Evolutionary conservation across 495 filamentous ascomycete genomes (phyloP).

Genomic region (Lentithecium fluviatile): DNA sequence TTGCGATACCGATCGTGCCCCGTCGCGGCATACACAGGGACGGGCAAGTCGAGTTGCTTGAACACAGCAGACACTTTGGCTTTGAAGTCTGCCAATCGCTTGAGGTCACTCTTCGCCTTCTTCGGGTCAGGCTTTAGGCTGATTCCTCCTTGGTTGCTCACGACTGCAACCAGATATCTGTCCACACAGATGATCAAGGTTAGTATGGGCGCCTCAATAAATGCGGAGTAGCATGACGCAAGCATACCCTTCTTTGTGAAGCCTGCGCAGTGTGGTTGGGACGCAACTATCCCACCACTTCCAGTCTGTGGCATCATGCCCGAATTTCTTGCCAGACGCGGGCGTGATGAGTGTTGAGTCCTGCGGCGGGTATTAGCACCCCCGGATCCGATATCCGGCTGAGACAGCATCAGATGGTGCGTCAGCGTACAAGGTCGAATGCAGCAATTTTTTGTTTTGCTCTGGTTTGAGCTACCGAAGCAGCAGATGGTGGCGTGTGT

Average conservation of each 20-base stretch:
- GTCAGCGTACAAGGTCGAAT: slow-evolving; percentile 76
- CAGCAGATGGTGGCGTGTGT: slow-evolving; percentile 48
- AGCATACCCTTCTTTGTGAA: slow-evolving; percentile 68
- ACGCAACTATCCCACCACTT: slow-evolving; percentile 87
- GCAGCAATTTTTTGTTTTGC: slow-evolving; percentile 66
- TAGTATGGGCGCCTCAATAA: slow-evolving; percentile 5
- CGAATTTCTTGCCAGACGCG: slow-evolving; percentile 75
- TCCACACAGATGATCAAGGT: slow-evolving; percentile 3
- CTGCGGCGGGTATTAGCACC: slow-evolving; percentile 44
- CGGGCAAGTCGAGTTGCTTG: slow-evolving; percentile 68
- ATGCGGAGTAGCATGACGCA: slow-evolving; percentile 3
- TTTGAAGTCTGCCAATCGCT: slow-evolving; percentile 73
- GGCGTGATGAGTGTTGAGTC: slow-evolving; percentile 85
- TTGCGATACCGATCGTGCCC: slow-evolving; percentile 79
- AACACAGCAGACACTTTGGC: slow-evolving; percentile 69
- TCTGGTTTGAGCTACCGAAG: slow-evolving; percentile 39
- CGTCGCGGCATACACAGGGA: slow-evolving; percentile 82
- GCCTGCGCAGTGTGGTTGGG: slow-evolving; percentile 59
- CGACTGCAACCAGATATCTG: slow-evolving; percentile 74
- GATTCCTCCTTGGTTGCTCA: slow-evolving; percentile 87
- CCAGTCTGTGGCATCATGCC: slow-evolving; percentile 74
- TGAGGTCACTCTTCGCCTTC: slow-evolving; percentile 59
- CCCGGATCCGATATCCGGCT: slow-evolving; percentile 6
- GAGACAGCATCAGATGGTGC: slow-evolving; percentile 5
- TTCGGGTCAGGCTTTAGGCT: slow-evolving; percentile 72